Base-by-base conservation (phyloP, 345 rosid genomes). In the Capsella bursapastoris region DNA sequence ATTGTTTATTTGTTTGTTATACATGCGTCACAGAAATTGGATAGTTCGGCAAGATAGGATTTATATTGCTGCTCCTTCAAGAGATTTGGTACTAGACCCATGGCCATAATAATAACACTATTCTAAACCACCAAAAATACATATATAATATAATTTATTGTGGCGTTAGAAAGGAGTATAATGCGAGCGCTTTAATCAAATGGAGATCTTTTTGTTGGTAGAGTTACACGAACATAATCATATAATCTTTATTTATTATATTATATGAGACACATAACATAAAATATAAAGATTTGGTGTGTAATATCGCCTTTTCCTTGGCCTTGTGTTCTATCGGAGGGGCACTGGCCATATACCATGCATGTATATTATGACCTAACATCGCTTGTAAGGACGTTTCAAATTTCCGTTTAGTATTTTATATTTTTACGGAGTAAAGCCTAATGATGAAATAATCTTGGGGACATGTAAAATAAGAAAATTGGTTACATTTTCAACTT, bases 231-330 rank as follows among this genome's bases (percentile, higher is more conserved):
- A 67, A 10, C 48, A 41, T 59, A 51, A 51, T 65, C 48, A 65
- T 65, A 37, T 66, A 57, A 16, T n/a, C 41, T 56, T 27, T 57
- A 74, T 34, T 5, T 47, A 44, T 3, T 64, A 57, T 64, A 56
- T 56, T 45, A 37, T 74, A 74, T 59, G 32, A 48, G 57, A 18
- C 22, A 35, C 37, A 37, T 37, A 57, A 38, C 47, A 65, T 74
- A 41, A 75, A 75, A 51, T 75, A 67, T 60, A 59, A 75, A 60
- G 68, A 75, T 67, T 41, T 59, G 73, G 68, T 75, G 53, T n/a
- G 73, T 31, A 51, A 15, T 38, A 38, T 58, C 32, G 72, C 58
- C 64, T 64, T 45, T 66, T 48, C 55, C 9, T 60, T 60, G 74
- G 57, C 79, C 32, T 60, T 66, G 62, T 49, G 55, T 41, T 40